phyloP scores from a whole-genome alignment of 352 stramenopile species.

The Pythium coloratum region DNA sequence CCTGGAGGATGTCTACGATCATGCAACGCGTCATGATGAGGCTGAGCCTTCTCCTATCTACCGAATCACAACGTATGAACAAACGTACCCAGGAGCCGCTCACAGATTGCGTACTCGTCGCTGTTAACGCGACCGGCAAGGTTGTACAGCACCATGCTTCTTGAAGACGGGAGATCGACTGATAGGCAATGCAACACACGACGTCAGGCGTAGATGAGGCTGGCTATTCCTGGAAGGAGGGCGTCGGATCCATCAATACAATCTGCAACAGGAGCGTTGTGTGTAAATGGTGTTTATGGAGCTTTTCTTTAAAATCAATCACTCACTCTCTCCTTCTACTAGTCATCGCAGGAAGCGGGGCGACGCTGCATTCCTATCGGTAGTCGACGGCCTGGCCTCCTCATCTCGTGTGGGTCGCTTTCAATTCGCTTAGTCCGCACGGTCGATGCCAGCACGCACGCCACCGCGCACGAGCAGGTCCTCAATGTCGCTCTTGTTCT shows the following conservation, averaged over 20 bases:
- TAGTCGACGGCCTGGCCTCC: not conserved
- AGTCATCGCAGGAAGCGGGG: not conserved
- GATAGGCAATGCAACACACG: not conserved
- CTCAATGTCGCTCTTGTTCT: slow-evolving; percentile 66
- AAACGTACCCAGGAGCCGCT: slow-evolving; percentile 58
- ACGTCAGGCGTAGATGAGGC: not conserved
- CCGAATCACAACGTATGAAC: not conserved
- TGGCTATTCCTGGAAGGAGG: not conserved
- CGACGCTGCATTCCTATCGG: not conserved
- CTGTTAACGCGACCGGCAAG: slow-evolving; percentile 66
- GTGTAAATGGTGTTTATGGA: not conserved
- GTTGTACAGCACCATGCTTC: slow-evolving; percentile 52
- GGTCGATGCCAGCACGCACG: slow-evolving; percentile 71
- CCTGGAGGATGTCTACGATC: slow-evolving; percentile 50
- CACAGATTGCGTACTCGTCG: slow-evolving; percentile 74
- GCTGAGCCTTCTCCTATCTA: not conserved
- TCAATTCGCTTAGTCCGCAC: slow-evolving; percentile 18
- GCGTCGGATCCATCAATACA: not conserved
- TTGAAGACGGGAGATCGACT: not conserved
- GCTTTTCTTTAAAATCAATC: not conserved
- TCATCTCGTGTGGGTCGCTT: not conserved
- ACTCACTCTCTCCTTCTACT: not conserved
- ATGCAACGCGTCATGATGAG: not conserved
- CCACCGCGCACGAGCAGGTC: slow-evolving; percentile 73
- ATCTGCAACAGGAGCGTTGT: not conserved